A percentile compares a stretch with the other conserved stretches of the same genome.
phyloP scores from a whole-genome alignment of 345 rosid genomes.

The Noccaea caerulescens region DNA sequence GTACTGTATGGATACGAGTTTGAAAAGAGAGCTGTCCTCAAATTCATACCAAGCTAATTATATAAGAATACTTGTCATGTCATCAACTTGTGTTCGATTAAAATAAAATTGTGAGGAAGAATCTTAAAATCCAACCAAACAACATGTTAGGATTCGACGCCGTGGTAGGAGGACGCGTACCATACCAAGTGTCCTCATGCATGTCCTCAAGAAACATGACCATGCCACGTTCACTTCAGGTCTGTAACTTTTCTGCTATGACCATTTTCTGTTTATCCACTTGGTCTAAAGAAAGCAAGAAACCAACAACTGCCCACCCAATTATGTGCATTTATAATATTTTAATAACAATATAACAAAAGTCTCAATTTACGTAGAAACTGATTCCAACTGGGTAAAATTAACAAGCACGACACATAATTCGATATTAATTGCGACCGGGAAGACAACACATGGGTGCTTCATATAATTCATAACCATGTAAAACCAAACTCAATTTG shows the following conservation, averaged over 20 bases:
- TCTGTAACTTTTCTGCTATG: neutral
- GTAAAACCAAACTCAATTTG: slow-evolving; percentile 38
- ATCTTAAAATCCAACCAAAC: slow-evolving; percentile 6
- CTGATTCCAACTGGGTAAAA: neutral
- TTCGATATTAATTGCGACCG: slow-evolving; percentile 10
- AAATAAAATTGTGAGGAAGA: neutral
- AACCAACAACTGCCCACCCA: slow-evolving; percentile 25
- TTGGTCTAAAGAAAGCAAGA: slow-evolving; percentile 7
- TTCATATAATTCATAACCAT: slow-evolving; percentile 7
- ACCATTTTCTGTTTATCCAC: neutral
- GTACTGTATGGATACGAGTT: too few species aligned
- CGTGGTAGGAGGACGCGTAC: slow-evolving; percentile 41
- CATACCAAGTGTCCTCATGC: slow-evolving; percentile 45
- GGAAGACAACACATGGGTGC: neutral
- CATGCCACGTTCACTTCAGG: slow-evolving; percentile 44
- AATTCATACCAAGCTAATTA: too few species aligned
- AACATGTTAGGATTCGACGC: slow-evolving; percentile 36
- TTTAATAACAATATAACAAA: slow-evolving; percentile 22
- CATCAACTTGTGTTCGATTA: neutral
- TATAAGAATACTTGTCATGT: slow-evolving; percentile 1
- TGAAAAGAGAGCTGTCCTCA: too few species aligned
- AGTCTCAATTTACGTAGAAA: neutral
- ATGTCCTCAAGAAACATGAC: slow-evolving; percentile 36
- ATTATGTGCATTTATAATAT: neutral
- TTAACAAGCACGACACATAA: neutral